These are phyloP conservation scores for Malus orientalis DNA, from an alignment of 306 rosid genomes.

Conservation along the genomic window DNA sequence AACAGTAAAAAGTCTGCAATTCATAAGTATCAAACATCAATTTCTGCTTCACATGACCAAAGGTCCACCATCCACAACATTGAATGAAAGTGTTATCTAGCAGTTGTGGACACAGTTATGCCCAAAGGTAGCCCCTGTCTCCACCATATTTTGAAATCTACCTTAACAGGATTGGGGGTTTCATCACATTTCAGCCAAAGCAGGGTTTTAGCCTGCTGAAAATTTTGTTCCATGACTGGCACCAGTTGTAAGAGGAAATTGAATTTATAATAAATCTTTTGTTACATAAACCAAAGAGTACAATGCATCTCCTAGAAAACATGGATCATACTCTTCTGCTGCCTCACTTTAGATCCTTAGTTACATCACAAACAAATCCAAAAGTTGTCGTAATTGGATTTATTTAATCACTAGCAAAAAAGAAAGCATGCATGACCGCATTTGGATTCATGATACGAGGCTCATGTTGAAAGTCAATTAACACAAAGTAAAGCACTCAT, in stretches of 20 bases:
- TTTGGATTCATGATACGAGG: background rate
- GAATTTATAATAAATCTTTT: background rate
- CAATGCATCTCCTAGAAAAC: background rate
- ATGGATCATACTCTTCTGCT: background rate
- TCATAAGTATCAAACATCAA: background rate
- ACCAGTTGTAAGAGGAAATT: background rate
- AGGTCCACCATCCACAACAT: background rate
- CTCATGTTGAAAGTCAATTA: background rate
- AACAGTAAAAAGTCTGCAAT: background rate
- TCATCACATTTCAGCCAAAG: background rate
- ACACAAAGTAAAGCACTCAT: background rate
- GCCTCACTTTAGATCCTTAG: background rate
- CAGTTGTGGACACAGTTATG: background rate
- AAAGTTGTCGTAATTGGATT: too few species aligned
- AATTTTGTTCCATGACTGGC: background rate
- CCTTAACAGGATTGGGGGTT: background rate
- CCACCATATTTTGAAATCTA: background rate
- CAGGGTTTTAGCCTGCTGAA: background rate
- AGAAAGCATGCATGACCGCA: background rate
- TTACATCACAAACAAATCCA: background rate
- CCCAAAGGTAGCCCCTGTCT: too few species aligned
- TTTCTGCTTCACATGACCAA: slow-evolving; percentile 1
- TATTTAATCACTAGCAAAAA: background rate
- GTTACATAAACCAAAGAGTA: background rate
- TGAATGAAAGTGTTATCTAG: background rate